These are phyloP conservation scores for Ananas comosus DNA, from an alignment of 176 grass and related monocot species.

Conservation along the genomic window DNA sequence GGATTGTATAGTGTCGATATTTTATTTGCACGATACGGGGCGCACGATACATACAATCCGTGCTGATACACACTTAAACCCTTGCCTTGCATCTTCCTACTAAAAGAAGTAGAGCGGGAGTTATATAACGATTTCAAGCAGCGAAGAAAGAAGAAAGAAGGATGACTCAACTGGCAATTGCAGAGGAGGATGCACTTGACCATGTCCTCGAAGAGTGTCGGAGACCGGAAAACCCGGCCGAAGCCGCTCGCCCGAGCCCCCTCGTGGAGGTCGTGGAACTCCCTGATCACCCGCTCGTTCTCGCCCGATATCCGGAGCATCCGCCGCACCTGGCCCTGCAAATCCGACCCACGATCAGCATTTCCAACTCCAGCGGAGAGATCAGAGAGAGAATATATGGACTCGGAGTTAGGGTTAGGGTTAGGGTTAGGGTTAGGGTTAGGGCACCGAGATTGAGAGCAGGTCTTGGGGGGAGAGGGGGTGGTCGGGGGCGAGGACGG, in stretches of 20 bases:
- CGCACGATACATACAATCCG: too few species aligned
- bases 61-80: too few species aligned
- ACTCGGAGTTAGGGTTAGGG: too few species aligned
- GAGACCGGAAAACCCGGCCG: constrained; percentile 60
- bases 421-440: not conserved
- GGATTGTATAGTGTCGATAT: too few species aligned
- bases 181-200: constrained; percentile 86
- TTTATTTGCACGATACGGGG: too few species aligned
- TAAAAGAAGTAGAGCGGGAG: not conserved
- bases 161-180: constrained; percentile 51
- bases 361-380: too few species aligned
- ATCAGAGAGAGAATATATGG: too few species aligned
- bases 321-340: constrained; percentile 57
- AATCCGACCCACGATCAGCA: not conserved
- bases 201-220: constrained; percentile 81
- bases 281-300: constrained; percentile 23
- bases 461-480: constrained; percentile 29
- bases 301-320: constrained; percentile 61
- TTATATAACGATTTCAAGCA: too few species aligned
- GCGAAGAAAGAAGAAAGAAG: too few species aligned
- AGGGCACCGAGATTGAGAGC: constrained; percentile 37
- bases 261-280: constrained; percentile 52
- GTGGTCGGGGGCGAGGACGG: constrained; percentile 28
- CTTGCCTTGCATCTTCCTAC: not conserved
- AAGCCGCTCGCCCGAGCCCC: constrained; percentile 41